Evolutionary conservation across 495 filamentous ascomycete species (phyloP), one percentile per base, ranked within the genome.

Genomic region (Chaetomium fimeti): DNA sequence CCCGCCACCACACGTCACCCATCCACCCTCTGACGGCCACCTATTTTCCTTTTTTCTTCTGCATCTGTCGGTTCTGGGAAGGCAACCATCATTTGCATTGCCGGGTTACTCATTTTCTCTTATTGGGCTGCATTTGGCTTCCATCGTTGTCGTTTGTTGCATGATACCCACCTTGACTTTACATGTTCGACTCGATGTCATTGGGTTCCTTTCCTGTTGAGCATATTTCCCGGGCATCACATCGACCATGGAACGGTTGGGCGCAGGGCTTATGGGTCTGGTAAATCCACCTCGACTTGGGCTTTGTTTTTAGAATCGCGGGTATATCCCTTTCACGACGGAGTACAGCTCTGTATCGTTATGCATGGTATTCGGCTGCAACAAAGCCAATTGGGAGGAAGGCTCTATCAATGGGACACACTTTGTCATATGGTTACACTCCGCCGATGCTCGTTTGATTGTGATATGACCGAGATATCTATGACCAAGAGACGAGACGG

Each of bases 161-260:
- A 66, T 62, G 60, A 68, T 68, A 68, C 66, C 66, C 66, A 65
- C 38, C 56, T 62, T 65, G 66, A 27, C 53, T 65, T 68, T 65
- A 54, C 32, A 56, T 38, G 53, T 40, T 24, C 22, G 55, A 43
- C 55, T 42, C 38, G 20, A 43, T 56, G 29, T 56, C 53, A 36
- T n/a, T 51, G 40, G 20, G 18, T 49, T 20, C 28, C 24, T 57
- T 28, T 29, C 52, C 4, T 32, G 18, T 12, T 32, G 53, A 49
- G 45, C 45, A 49, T 49, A 49, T 49, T 5, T 49, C 45, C 18
- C 18, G 45, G 20, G 45, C n/a, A 47, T 47, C 43, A n/a, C 43
- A 36, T 47, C 16, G 18, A n/a, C n/a, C 28, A 36, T 28, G 32
- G 32, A 36, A 36, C 32, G 32, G 32, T 36, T 36, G 32, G 32